Base-by-base conservation (phyloP, 2,329 filamentous ascomycete genomes). In the Talaromyces amestolkiae region DNA sequence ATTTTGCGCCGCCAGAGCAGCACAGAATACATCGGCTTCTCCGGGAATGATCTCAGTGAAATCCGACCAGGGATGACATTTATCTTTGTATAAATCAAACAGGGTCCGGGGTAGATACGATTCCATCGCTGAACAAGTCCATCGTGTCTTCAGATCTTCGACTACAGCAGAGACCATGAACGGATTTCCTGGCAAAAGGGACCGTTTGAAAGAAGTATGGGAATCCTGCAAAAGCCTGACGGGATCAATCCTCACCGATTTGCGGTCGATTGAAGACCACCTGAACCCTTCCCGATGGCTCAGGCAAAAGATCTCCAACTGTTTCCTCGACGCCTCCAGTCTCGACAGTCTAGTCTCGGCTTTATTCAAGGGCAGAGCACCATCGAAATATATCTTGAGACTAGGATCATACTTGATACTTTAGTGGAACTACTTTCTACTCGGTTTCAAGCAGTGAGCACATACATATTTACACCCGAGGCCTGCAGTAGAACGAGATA, bases 1-100 rank as follows among this genome's bases (percentile, higher is more conserved):
- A 19, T 59, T 73, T 2, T 79, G 68, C n/a, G 81, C 82, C 7
- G 91, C 83, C 62, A 87, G 82, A 15, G 83, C 78, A 3, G 92
- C 92, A 74, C 93, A 97, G 78, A 87, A 95, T 27, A 83, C 78
- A 73, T 98, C 94, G 1, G 94, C 94, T 77, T 98, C 94, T 0
- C 91, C 93, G 0, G 92, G 88, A 0, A 96, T 89, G 13, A 95
- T 82, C 27, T 82, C 78, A 0, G 82, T 83, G 6, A 78, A 70
- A 2, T 73, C 67, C 9, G 72, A 73, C 77, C 77, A 80, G 17
- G 71, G 71, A 63, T 72, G 74, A 5, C 68, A 68, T n/a, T 49
- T 58, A 24, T 67, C 3, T 24, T 63, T 33, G 9, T 80, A 66
- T 68, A 71, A 4, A 68, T 74, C 58, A 19, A 63, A 59, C 54